These are phyloP conservation scores for Sclerotinia sclerotiorum DNA, from an alignment of 2,329 filamentous ascomycete genomes.

Conservation along the genomic window DNA sequence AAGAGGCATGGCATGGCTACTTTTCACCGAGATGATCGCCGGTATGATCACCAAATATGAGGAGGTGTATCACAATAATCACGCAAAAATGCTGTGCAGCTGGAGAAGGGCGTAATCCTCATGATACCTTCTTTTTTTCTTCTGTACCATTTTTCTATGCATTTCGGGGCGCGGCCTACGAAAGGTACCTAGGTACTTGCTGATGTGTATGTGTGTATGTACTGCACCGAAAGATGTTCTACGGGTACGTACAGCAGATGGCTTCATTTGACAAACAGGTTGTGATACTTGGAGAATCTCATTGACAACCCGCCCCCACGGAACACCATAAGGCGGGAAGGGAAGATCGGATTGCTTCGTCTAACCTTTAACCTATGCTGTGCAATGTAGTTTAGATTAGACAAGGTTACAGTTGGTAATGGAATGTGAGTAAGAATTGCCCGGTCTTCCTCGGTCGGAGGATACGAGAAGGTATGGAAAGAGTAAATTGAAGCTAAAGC, in stretches of 20 bases:
- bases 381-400: background rate
- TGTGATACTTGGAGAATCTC: conserved; percentile 11
- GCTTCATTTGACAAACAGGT: background rate
- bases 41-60: conserved; percentile 13
- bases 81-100: background rate
- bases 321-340: conserved; percentile 1
- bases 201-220: background rate
- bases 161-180: background rate
- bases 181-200: background rate
- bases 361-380: conserved; percentile 13
- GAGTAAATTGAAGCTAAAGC: background rate
- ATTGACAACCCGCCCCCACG: conserved; percentile 7
- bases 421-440: conserved; percentile 16
- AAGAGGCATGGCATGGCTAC: background rate
- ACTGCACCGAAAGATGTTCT: background rate
- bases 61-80: conserved; percentile 2
- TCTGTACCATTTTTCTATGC: background rate
- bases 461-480: conserved; percentile 5
- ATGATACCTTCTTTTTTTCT: conserved; percentile 11
- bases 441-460: conserved; percentile 13
- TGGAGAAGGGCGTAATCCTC: background rate
- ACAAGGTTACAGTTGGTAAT: background rate
- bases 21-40: conserved; percentile 20
- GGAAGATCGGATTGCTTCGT: conserved; percentile 4
- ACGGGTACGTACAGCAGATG: conserved; percentile 14